phyloP scores from a whole-genome alignment of 805 yeast species.

The Babjeviella inositovora region DNA sequence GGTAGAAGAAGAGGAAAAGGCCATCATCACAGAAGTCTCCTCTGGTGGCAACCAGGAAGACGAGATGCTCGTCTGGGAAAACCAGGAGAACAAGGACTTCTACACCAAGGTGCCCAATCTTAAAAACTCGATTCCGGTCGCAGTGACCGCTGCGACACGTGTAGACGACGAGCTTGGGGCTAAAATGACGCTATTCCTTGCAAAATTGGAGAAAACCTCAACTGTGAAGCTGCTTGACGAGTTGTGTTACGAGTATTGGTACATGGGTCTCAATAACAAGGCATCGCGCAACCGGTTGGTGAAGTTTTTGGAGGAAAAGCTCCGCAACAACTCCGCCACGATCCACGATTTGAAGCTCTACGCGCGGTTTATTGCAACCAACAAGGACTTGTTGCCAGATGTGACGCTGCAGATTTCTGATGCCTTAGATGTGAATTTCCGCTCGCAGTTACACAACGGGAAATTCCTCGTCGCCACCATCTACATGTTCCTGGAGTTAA shows the following conservation, averaged over 20 bases:
- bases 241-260: constrained; percentile 30
- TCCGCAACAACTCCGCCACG: too few relatives aligned
- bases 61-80: constrained; percentile 37
- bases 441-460: constrained; percentile 40
- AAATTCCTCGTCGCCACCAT: constrained; percentile 38
- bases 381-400: constrained; percentile 28
- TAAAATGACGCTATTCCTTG: constrained; percentile 22
- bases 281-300: constrained; percentile 52
- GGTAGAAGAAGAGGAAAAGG: too few relatives aligned
- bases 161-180: constrained; percentile 12
- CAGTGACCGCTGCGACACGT: constrained; percentile 4
- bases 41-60: constrained; percentile 9
- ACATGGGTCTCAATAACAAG: constrained; percentile 39
- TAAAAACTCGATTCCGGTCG: constrained; percentile 13
- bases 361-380: constrained; percentile 56
- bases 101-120: constrained; percentile 38
- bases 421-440: constrained; percentile 40
- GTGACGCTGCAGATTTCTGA: constrained; percentile 34
- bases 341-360: constrained; percentile 30
- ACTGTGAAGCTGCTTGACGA: constrained; percentile 33
- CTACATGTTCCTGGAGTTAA: constrained; percentile 55
- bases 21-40: constrained; percentile 8
- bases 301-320: constrained; percentile 35
- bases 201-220: constrained; percentile 20
- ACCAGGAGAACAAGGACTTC: constrained; percentile 45